A percentile compares a stretch with the other conserved stretches of the same genome.
Conservation (phyloP, 2,329 filamentous ascomycete genomes). For the Aspergillus novofumigatus region DNA sequence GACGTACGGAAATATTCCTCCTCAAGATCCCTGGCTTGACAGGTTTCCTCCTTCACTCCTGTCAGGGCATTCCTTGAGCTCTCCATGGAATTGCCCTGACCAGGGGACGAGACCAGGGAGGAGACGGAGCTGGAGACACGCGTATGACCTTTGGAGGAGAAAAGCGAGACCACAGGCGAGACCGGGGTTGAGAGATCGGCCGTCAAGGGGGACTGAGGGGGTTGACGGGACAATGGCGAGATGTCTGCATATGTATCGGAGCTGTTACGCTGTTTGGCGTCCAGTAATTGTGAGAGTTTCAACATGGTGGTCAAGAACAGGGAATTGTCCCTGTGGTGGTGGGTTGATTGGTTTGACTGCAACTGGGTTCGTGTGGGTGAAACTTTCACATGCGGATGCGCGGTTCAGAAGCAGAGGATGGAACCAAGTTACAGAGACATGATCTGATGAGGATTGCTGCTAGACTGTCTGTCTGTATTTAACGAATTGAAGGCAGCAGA, state of each 20-base stretch:
- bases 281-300: conserved; percentile 33
- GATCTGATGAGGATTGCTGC: background rate
- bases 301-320: conserved; percentile 24
- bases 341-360: conserved; percentile 1
- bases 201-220: conserved; percentile 30
- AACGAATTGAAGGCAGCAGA: background rate
- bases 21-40: conserved; percentile 52
- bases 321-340: conserved; percentile 1
- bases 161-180: conserved; percentile 39
- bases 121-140: conserved; percentile 65
- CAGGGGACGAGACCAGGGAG: conserved; percentile 63
- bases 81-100: conserved; percentile 48
- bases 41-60: conserved; percentile 78
- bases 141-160: conserved; percentile 36
- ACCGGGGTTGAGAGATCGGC: conserved; percentile 34
- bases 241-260: conserved; percentile 22
- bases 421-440: conserved; percentile 4
- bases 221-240: conserved; percentile 15
- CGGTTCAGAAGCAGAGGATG: conserved; percentile 12
- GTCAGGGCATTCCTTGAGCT: conserved; percentile 63
- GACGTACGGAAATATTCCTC: conserved; percentile 71
- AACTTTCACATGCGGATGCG: conserved; percentile 15
- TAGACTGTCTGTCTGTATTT: background rate
- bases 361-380: conserved; percentile 7
- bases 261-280: conserved; percentile 29